Base-by-base conservation (phyloP, 345 rosid species). In the Rhodamnia rubescens region DNA sequence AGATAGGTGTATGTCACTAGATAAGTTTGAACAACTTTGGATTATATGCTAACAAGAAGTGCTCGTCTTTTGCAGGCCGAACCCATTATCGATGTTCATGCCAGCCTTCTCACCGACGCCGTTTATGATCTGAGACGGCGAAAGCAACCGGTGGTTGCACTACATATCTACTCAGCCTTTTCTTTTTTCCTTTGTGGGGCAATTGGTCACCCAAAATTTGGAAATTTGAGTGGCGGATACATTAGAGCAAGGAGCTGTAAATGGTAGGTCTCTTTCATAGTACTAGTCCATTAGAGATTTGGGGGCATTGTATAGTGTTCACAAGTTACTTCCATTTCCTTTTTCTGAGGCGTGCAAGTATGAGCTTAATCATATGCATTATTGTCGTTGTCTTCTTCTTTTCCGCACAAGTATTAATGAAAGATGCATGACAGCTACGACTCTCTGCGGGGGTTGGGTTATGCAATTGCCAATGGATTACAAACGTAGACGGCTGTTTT, bases 81-180 rank as follows among this genome's bases (percentile, higher is more conserved):
- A 26, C 5, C 55, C 83, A 5, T 2, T 83, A 55, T 40, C 80
- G 27, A 64, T 91, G 88, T 57, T 83, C 20, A 10, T 90, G 26
- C 89, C 91, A 9, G 85, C 86, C 8, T 87, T 91, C 83, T 85
- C 89, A 9, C 90, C 90, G 44, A 44, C 91, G 29, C 91, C 92
- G 26, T 91, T 90, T 80, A 82, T 85, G 86, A 85, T 86, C 52
- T 91, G 86, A 89, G 74, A 47, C 16, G 47, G 8, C 13, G 51
- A 11, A 49, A 49, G 51, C 50, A 18, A 18, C 24, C 47, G 12
- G 78, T 2, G 78, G 4, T 8, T 8, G 24, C 78, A 2, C 47
- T 18, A 69, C 78, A 5, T 36, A 69, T 36, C 78, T 32, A 21
- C 22, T 16, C 44, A 1, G 78, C 32, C 10, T 3, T 61, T 32